A percentile compares a stretch with the other conserved stretches of the same genome.
Evolutionary conservation across 1,139 yeast species (phyloP).

Genomic region (Saccharomyces hybrid): DNA sequence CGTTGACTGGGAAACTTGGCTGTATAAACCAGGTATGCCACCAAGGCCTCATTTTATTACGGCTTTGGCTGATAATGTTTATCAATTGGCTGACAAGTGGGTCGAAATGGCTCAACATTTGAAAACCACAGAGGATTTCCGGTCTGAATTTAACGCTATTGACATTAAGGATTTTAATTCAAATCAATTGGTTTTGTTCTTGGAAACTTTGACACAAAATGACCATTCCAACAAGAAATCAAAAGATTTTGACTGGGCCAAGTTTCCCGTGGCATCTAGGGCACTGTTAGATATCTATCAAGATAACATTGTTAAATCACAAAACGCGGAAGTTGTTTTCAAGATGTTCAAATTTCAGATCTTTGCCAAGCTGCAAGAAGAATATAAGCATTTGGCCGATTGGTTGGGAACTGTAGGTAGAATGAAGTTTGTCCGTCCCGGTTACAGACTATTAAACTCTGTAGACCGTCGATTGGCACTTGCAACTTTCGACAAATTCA

Average conservation of each 20-base stretch:
- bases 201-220: constrained; percentile 52
- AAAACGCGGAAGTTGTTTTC: constrained; percentile 74
- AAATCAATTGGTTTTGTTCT: constrained; percentile 69
- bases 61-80: constrained; percentile 65
- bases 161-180: constrained; percentile 58
- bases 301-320: constrained; percentile 34
- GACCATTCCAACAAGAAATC: constrained; percentile 11
- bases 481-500: constrained; percentile 51
- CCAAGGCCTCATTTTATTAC: constrained; percentile 79
- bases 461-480: constrained; percentile 64
- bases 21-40: constrained; percentile 77
- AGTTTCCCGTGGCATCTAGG: constrained; percentile 26
- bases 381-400: constrained; percentile 50
- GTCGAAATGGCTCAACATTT: constrained; percentile 25
- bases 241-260: constrained; percentile 24
- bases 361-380: constrained; percentile 39
- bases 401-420: constrained; percentile 92
- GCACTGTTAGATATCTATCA: constrained; percentile 27
- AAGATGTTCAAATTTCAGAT: constrained; percentile 66
- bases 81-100: constrained; percentile 62
- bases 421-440: constrained; percentile 91
- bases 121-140: constrained; percentile 27
- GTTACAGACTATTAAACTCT: constrained; percentile 54
- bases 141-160: constrained; percentile 14
- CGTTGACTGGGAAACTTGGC: constrained; percentile 83